Percentiles rank a stretch among this genome's conserved stretches.
Evolutionary conservation across 2,329 filamentous ascomycete genomes (phyloP).

Genomic region (Thyridium curvatum): DNA sequence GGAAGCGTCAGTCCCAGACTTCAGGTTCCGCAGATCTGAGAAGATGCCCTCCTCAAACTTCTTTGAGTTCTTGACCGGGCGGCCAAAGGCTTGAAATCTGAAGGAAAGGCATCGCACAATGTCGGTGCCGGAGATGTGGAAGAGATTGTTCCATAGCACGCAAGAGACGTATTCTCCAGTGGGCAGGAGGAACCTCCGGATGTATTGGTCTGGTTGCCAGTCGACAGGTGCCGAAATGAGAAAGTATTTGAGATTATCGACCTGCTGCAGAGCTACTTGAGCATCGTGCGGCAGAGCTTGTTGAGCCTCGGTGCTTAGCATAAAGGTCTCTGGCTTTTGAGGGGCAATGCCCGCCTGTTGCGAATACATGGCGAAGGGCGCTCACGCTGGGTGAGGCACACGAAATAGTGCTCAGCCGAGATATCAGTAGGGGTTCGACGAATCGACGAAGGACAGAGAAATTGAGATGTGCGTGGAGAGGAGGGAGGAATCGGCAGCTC

Average conservation of each 20-base stretch:
- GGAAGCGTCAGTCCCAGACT: slow-evolving; percentile 95
- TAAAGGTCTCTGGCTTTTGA: slow-evolving; percentile 97
- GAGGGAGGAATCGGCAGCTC: too few relatives aligned
- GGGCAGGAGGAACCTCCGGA: slow-evolving; percentile 87
- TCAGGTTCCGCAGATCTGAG: slow-evolving; percentile 94
- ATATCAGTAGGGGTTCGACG: too few relatives aligned
- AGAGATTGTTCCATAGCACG: slow-evolving; percentile 98
- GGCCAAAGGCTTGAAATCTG: slow-evolving; percentile 96
- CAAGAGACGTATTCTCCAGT: slow-evolving; percentile 99
- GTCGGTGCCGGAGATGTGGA: slow-evolving; percentile 98
- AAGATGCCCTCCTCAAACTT: slow-evolving; percentile 99
- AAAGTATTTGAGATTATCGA: slow-evolving; percentile 99
- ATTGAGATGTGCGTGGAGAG: too few relatives aligned
- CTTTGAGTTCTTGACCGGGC: slow-evolving; percentile 98
- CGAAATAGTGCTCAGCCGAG: too few relatives aligned
- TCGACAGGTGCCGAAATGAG: slow-evolving; percentile 97
- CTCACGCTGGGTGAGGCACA: not conserved
- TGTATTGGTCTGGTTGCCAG: slow-evolving; percentile 95
- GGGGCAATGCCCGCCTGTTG: slow-evolving; percentile 84
- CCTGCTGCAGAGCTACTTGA: slow-evolving; percentile 94
- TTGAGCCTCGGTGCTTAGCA: slow-evolving; percentile 95
- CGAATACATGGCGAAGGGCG: slow-evolving; percentile 58
- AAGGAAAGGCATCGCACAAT: slow-evolving; percentile 98
- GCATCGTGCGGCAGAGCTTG: slow-evolving; percentile 94
- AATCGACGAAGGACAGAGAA: too few relatives aligned